phyloP scores from a whole-genome alignment of 371 early-diverging fungal species.

The Smittium culicis region DNA sequence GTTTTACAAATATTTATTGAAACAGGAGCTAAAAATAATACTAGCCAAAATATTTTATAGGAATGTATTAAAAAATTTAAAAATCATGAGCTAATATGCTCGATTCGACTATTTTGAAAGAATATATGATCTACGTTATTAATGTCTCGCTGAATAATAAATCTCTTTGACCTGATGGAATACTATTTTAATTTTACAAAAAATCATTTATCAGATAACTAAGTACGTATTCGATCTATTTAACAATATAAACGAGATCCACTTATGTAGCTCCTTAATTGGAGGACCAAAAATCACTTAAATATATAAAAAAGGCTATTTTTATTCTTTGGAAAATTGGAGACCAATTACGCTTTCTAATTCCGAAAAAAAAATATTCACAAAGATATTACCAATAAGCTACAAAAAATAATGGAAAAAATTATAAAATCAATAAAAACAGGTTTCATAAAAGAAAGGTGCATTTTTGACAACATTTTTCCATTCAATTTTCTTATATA shows the following conservation, averaged over 20 bases:
- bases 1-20: slow-evolving; percentile 8
- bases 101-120: neutral
- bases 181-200: slow-evolving; percentile 11
- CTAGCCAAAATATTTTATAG: neutral
- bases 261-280: neutral
- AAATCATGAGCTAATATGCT: too few relatives aligned
- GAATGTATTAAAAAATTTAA: too few relatives aligned
- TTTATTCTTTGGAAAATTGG: slow-evolving; percentile 12
- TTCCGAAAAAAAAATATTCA: slow-evolving; percentile 14
- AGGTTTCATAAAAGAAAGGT: slow-evolving; percentile 3
- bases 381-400: slow-evolving; percentile 8
- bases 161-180: slow-evolving; percentile 13
- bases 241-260: slow-evolving; percentile 5
- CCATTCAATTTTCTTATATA: slow-evolving; percentile 6
- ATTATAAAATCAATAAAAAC: neutral
- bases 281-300: slow-evolving; percentile 5
- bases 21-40: neutral
- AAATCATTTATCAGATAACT: neutral
- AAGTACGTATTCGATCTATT: neutral
- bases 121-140: neutral
- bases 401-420: slow-evolving; percentile 3
- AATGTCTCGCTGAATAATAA: slow-evolving; percentile 4
- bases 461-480: slow-evolving; percentile 9
- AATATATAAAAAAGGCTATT: slow-evolving; percentile 13
- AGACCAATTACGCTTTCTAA: slow-evolving; percentile 14